Base-by-base conservation (phyloP, 169 alveolate genomes). In the Neospora caninum region DNA sequence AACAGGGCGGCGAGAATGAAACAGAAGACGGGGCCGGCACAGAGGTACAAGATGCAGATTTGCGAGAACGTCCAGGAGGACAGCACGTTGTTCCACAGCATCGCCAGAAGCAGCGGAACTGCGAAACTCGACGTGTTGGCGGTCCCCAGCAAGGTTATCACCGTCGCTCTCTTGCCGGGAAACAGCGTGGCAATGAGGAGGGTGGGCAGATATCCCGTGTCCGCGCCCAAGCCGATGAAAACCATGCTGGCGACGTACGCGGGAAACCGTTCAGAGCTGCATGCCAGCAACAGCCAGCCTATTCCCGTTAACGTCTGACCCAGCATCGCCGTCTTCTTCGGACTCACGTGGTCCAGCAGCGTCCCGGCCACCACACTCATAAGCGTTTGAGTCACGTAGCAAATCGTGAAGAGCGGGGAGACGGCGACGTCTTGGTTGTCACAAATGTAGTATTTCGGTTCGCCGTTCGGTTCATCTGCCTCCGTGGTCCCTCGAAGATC, bases 121-220 rank as follows among this genome's bases (percentile, higher is more conserved):
- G 91, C 94, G 67, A 93, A 93, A n/a, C 92, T 78, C n/a, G 95
- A 82, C 29, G 95, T 69, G 67, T 64, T 70, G 20, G 95, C 95
- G 13, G 91, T 22, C 27, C 95, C 95, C 49, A 93, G 27, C 34
- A 93, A 70, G 6, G 95, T 39, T 39, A 93, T 53, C 13, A 93
- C 94, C 4, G 89, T 84, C 9, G 80, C 95, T n/a, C 89, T 34
- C 58, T 43, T 42, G 39, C 64, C 84, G 6, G 88, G 69, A 38
- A 93, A 93, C 27, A 38, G 58, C 38, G 39, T 41, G 41, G 88
- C 88, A 43, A 91, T 80, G 0, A 41, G 88, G 0, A 93, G 86
- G 29, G 70, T 53, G 1, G 95, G 95, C 9, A 93, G 89, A 41
- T 69, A 93, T 45, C 87, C 88, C 22, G 95, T 88, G 87, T 93